Base-by-base conservation (phyloP, 2,329 filamentous ascomycete genomes). In the Nemania diffusa region DNA sequence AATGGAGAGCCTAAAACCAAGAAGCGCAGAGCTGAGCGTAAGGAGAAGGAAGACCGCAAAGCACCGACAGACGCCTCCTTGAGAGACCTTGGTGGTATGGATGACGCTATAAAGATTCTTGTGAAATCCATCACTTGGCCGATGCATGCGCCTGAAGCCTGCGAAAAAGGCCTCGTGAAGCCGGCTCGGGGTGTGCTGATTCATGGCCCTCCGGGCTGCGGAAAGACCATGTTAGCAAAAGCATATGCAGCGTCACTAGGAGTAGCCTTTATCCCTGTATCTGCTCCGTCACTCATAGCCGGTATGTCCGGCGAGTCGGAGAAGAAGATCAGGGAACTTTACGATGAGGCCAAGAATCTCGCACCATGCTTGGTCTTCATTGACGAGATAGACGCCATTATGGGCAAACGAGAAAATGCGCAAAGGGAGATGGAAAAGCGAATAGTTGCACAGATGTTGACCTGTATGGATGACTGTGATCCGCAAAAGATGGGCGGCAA, bases 281-380 rank as follows among this genome's bases (percentile, higher is more conserved):
- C 92, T 0, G 92, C 92, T 0, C 92, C 93, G 0, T 92, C 91
- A 0, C 87, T 97, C 37, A 90, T 97, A 0, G 93, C 91, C 17
- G 92, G 93, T 22, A 96, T 95, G 89, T 96, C 92, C 37, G 93
- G 93, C 73, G 93, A 96, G 76, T 95, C 92, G 0, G 93, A 97
- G 78, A 94, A 94, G 81, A 93, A 93, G 67, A 88, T 97, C 29
- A 85, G 93, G 40, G 92, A 95, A 71, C 85, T 93, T 55, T 97
- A 97, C 68, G 94, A 98, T 13, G 92, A 96, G 75, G 96, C 96
- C 0, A 93, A 92, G 77, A 87, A 88, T 62, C 85, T 94, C 42
- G 94, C 95, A 0, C 96, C 96, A 0, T 97, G 93, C 74, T 84
- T 99, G 5, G 86, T 99, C 4, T 97, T 97, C 75, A 92, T 98